Evolutionary conservation across 139 green algal species (phyloP).

Genomic region (Chlorella sp.): DNA sequence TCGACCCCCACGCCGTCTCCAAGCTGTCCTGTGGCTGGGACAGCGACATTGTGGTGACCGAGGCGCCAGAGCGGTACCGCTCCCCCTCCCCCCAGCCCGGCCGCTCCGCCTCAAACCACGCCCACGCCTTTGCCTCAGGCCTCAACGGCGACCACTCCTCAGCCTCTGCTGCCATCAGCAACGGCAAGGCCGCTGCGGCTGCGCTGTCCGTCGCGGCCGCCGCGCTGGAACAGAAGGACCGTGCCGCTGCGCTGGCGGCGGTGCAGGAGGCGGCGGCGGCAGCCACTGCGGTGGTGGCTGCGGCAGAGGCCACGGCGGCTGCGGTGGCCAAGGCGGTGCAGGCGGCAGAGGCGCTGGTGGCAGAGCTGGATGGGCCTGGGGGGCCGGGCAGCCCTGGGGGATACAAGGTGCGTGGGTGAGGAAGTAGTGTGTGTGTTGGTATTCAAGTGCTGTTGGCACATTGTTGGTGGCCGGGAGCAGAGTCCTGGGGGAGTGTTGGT

Average conservation of each 20-base stretch:
- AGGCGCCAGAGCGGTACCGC: neutral
- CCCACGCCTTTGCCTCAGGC: no score
- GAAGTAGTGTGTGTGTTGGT: no score
- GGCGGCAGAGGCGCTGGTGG: slow-evolving; percentile 7
- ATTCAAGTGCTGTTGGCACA: no score
- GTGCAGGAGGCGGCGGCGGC: neutral
- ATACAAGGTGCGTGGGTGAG: no score
- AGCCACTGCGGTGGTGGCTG: slow-evolving; percentile 1
- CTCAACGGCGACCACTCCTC: no score
- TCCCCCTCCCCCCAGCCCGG: neutral
- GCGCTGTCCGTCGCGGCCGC: neutral
- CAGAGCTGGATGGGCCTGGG: neutral
- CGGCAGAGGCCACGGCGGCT: neutral
- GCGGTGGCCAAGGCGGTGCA: slow-evolving; percentile 13
- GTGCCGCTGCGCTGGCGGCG: neutral
- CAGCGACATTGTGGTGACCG: neutral
- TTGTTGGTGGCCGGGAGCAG: no score
- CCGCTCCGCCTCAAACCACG: neutral
- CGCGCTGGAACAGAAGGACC: neutral
- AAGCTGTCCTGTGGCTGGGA: slow-evolving; percentile 8
- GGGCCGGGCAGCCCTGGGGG: no score
- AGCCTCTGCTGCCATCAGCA: no score
- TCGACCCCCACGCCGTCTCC: neutral
- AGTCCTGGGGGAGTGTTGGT: no score
- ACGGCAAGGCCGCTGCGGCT: neutral